Base-by-base conservation (phyloP, 192 early-diverging fungal genomes). In the Mortierella alpina region DNA sequence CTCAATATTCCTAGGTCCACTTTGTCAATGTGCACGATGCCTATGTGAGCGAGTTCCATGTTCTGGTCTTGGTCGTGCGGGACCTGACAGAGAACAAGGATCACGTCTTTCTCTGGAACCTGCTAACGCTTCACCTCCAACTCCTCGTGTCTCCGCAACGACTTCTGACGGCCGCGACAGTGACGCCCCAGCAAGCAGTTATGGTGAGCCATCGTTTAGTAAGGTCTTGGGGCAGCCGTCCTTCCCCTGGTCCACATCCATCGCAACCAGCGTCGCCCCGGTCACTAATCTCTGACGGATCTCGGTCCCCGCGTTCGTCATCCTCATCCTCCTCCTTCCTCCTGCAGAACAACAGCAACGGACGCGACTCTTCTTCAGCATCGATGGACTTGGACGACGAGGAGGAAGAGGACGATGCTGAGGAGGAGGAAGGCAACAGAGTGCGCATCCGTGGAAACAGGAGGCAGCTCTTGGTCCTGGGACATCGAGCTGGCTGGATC, bases 181-280 rank as follows among this genome's bases (percentile, higher is more conserved):
- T 80, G 31, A 80, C 70, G 44, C 59, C 77, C 53, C 77, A 80
- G 77, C 70, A 80, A 64, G 77, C 70, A 72, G 63, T 80, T 59
- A 80, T 60, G 77, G 77, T 80, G 77, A 80, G 77, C 59, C 77
- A 80, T 80, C 77, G 77, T 80, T 80, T 80, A 72, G 70, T 80
- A 72, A 80, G 72, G 70, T 68, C 69, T n/a, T 80, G 77, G 77
- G 77, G 77, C 50, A 79, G 60, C 63, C 51, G 31, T 54, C 63
- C 63, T 62, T 64, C 70, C 47, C 62, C 45, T 23, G 17, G 20
- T 17, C 54, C 56, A 46, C 31, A 50, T 22, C 48, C 67, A 51
- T 68, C 67, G 8, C 50, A 44, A 23, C 47, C 64, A 15, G 18
- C 31, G 45, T 55, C 68, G 47, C 17, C 48, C 11, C 77, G 64